Conservation (phyloP, 2,329 filamentous ascomycete genomes). For the Ceratocystis variospora region DNA sequence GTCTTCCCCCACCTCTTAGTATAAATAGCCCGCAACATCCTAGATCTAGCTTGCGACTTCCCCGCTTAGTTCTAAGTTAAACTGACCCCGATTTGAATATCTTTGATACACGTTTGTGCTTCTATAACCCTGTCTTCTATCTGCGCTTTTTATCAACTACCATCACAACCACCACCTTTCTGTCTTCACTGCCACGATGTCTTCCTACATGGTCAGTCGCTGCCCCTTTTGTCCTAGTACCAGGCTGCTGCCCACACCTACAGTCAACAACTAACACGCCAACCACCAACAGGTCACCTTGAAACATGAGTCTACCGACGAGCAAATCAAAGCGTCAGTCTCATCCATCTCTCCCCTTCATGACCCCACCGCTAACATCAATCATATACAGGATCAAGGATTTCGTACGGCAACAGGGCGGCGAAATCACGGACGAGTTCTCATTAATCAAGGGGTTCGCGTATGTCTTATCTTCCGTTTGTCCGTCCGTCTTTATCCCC, state of each 20-base stretch:
- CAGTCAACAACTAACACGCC: neutral
- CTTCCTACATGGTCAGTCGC: slow-evolving; percentile 40
- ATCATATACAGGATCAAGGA: slow-evolving; percentile 53
- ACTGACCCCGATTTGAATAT: too few species aligned
- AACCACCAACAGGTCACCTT: slow-evolving; percentile 57
- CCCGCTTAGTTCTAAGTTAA: too few species aligned
- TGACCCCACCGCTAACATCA: neutral
- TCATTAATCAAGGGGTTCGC: slow-evolving; percentile 82
- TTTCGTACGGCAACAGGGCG: slow-evolving; percentile 58
- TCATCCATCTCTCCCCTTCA: neutral
- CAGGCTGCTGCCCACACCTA: slow-evolving; percentile 19
- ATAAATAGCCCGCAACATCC: too few species aligned
- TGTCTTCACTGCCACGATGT: slow-evolving; percentile 31
- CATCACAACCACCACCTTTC: neutral
- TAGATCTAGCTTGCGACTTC: too few species aligned
- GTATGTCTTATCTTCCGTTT: slow-evolving; percentile 40
- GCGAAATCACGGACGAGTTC: slow-evolving; percentile 73
- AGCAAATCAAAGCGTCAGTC: slow-evolving; percentile 53
- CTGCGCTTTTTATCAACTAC: neutral
- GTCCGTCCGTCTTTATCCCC: neutral
- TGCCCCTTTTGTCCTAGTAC: neutral
- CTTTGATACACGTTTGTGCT: too few species aligned
- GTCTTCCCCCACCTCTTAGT: too few species aligned
- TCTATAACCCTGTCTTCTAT: neutral
- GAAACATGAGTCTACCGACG: slow-evolving; percentile 53